Conservation (phyloP, 495 filamentous ascomycete genomes). For the Aspergillus bridgeri region DNA sequence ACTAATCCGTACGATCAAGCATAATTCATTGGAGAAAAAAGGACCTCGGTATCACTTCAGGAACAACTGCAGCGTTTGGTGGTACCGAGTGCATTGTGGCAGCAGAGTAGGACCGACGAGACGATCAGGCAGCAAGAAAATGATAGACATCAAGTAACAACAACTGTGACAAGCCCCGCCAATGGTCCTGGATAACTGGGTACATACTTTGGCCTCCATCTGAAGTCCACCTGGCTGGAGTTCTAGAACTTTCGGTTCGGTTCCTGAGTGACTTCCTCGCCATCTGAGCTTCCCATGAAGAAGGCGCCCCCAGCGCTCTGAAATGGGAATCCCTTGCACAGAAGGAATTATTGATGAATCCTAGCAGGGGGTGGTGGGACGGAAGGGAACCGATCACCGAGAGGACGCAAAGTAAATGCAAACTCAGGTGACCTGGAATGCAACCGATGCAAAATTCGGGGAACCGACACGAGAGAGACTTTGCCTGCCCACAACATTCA, state of each 20-base stretch:
- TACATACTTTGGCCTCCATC: neutral
- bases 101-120: neutral
- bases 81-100: neutral
- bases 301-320: neutral
- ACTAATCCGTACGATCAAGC: neutral
- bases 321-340: neutral
- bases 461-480: neutral
- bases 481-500: neutral
- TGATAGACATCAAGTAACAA: neutral
- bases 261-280: neutral
- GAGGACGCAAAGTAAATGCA: too few species aligned
- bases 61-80: neutral
- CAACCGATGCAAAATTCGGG: neutral
- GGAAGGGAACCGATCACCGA: too few species aligned
- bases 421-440: neutral
- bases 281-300: neutral
- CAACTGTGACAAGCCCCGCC: neutral
- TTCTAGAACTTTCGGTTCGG: neutral
- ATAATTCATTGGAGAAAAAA: neutral
- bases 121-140: neutral
- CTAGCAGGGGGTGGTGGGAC: too few species aligned
- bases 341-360: neutral
- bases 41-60: neutral
- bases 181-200: neutral
- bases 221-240: neutral